Percentiles rank a stretch among this genome's conserved stretches.
These are phyloP conservation scores for Papiliotrema flavescens DNA, from an alignment of 1,284 basidiomycete genomes.

Conservation along the genomic window DNA sequence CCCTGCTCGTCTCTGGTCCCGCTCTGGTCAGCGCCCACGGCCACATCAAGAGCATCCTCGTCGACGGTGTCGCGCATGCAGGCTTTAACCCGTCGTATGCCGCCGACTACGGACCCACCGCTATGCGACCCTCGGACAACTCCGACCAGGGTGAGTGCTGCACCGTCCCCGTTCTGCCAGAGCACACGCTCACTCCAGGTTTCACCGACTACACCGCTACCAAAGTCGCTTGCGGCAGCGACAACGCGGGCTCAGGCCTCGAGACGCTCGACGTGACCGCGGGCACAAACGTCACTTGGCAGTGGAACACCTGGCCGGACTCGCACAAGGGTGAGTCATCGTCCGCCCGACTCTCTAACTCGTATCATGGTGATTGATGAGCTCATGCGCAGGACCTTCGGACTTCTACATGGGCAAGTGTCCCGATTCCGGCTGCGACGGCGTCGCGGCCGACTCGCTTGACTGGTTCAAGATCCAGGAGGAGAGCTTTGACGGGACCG, in stretches of 20 bases:
- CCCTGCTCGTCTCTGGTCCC: conserved; percentile 3
- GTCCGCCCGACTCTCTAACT: not conserved
- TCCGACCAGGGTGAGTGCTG: conserved; percentile 18
- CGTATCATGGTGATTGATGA: not conserved
- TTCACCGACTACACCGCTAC: conserved; percentile 16
- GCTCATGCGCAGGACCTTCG: not conserved
- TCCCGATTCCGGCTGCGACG: conserved; percentile 21
- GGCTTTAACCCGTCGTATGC: conserved; percentile 24
- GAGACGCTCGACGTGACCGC: conserved; percentile 16
- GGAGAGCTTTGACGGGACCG: conserved; percentile 12
- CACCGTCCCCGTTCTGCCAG: no score
- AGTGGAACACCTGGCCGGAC: conserved; percentile 19
- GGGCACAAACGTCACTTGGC: conserved; percentile 16
- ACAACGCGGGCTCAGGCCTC: conserved; percentile 11
- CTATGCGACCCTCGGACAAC: conserved; percentile 19
- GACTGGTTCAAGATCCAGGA: conserved; percentile 34
- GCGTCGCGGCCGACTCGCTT: conserved; percentile 20
- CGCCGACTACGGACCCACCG: conserved; percentile 12
- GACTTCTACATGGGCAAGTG: not conserved
- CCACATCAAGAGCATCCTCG: conserved; percentile 13
- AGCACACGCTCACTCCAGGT: conserved; percentile 8
- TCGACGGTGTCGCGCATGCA: conserved; percentile 10
- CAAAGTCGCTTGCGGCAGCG: conserved; percentile 23
- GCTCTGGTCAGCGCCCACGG: conserved; percentile 18
- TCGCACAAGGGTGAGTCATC: conserved; percentile 11